These are phyloP conservation scores for Wickerhamomyces sp. DNA, from an alignment of 1,139 yeast species.

Conservation along the genomic window DNA sequence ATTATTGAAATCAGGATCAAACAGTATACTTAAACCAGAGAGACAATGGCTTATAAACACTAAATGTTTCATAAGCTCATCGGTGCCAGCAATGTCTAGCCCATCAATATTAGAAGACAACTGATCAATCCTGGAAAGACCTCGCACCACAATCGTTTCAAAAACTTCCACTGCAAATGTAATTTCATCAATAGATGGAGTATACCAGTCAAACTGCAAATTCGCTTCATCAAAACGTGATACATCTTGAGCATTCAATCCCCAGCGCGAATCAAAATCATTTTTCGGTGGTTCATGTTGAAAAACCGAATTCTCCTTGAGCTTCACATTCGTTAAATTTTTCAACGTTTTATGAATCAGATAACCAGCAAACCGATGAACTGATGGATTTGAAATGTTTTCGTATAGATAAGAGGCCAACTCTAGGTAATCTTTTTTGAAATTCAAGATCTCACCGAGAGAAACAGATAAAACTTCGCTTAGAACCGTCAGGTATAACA, in stretches of 20 bases:
- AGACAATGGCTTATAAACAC: slow-evolving; percentile 55
- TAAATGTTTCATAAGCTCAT: slow-evolving; percentile 52
- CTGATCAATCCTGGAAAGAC: slow-evolving; percentile 40
- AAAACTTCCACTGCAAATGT: slow-evolving; percentile 60
- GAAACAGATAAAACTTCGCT: slow-evolving; percentile 74
- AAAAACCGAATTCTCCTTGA: slow-evolving; percentile 52
- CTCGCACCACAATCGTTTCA: slow-evolving; percentile 42
- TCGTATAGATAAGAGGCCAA: slow-evolving; percentile 51
- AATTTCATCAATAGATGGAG: slow-evolving; percentile 56
- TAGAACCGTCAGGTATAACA: slow-evolving; percentile 68
- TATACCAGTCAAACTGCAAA: slow-evolving; percentile 67
- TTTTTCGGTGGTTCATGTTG: slow-evolving; percentile 33
- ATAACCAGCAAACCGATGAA: slow-evolving; percentile 37
- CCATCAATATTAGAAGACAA: slow-evolving; percentile 21
- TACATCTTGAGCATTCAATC: slow-evolving; percentile 56
- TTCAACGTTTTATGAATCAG: slow-evolving; percentile 65
- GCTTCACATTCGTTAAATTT: slow-evolving; percentile 56
- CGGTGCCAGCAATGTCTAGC: slow-evolving; percentile 27
- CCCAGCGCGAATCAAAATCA: slow-evolving; percentile 57
- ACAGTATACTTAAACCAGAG: slow-evolving; percentile 71
- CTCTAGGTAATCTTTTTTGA: slow-evolving; percentile 43
- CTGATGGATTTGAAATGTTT: slow-evolving; percentile 66
- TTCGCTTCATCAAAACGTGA: slow-evolving; percentile 40
- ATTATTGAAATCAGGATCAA: slow-evolving; percentile 57
- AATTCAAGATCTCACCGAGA: slow-evolving; percentile 42